These are phyloP conservation scores for Puccinia hordei DNA, from an alignment of 1,284 basidiomycete species.

Conservation along the genomic window DNA sequence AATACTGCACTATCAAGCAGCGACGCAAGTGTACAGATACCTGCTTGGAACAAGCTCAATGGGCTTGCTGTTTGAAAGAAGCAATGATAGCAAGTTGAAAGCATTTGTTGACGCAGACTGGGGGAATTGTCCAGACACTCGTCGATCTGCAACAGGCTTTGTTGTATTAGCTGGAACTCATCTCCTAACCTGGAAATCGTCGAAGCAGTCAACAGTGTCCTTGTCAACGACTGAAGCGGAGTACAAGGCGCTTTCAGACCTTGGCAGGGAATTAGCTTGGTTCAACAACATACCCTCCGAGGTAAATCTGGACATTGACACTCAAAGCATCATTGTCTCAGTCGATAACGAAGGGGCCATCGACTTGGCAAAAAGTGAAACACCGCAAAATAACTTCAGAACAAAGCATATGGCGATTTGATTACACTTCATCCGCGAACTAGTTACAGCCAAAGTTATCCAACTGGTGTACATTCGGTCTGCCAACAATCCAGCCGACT, in stretches of 20 bases:
- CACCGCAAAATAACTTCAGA: background rate
- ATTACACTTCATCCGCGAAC: too few relatives aligned
- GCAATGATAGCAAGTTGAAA: too few relatives aligned
- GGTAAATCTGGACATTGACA: background rate
- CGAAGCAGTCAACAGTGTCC: background rate
- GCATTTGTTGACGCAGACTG: conserved; percentile 20
- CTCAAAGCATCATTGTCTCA: background rate
- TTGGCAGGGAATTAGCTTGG: background rate
- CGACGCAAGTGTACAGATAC: background rate
- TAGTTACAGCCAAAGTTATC: background rate
- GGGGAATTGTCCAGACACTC: conserved; percentile 8
- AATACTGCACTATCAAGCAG: background rate
- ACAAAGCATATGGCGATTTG: background rate
- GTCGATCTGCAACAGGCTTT: conserved; percentile 4
- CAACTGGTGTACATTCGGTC: background rate
- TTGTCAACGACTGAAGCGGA: too few relatives aligned
- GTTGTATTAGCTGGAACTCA: background rate
- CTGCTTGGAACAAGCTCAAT: background rate
- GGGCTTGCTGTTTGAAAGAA: background rate
- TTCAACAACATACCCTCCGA: background rate
- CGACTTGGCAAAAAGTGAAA: background rate
- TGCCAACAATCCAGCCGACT: background rate
- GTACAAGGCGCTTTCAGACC: conserved; percentile 1
- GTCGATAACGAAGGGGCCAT: background rate
- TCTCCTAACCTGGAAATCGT: background rate